Evolutionary conservation across 371 early-diverging fungal species (phyloP).

Genomic region (Smittium culicis): DNA sequence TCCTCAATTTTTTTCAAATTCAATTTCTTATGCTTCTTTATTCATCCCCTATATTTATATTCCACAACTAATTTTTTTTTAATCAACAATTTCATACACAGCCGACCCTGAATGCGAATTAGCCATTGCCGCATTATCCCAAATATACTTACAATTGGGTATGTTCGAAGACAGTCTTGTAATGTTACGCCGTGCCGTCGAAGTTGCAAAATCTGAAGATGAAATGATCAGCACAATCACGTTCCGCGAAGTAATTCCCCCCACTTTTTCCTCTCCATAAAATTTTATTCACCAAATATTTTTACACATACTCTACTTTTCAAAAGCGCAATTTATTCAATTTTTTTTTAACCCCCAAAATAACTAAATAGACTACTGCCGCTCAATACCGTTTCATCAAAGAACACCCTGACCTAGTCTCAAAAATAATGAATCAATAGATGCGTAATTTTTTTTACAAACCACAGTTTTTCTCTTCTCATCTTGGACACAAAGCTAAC

Average conservation of each 20-base stretch:
- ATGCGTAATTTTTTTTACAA: too few relatives aligned
- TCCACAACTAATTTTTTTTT: too few relatives aligned
- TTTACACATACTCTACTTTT: not conserved
- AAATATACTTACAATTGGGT: constrained; percentile 74
- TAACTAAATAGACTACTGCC: constrained; percentile 32
- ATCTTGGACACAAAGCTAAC: too few relatives aligned
- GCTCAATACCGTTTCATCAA: constrained; percentile 33
- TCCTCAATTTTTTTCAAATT: not conserved
- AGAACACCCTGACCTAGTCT: constrained; percentile 33
- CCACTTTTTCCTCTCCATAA: not conserved
- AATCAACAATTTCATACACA: too few relatives aligned
- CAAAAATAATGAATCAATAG: constrained; percentile 18
- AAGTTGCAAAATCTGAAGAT: constrained; percentile 72
- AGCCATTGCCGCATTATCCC: constrained; percentile 81
- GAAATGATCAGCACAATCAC: constrained; percentile 78
- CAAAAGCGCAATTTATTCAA: too few relatives aligned
- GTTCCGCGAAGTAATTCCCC: constrained; percentile 25
- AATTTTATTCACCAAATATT: not conserved
- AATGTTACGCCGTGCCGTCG: constrained; percentile 70
- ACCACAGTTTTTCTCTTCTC: too few relatives aligned
- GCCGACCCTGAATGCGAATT: constrained; percentile 90
- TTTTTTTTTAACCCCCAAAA: too few relatives aligned
- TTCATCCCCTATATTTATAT: too few relatives aligned
- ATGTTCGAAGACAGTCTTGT: constrained; percentile 67
- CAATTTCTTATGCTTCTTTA: not conserved